Conservation (phyloP, 2,329 filamentous ascomycete genomes). For the Colletotrichum trifolii region DNA sequence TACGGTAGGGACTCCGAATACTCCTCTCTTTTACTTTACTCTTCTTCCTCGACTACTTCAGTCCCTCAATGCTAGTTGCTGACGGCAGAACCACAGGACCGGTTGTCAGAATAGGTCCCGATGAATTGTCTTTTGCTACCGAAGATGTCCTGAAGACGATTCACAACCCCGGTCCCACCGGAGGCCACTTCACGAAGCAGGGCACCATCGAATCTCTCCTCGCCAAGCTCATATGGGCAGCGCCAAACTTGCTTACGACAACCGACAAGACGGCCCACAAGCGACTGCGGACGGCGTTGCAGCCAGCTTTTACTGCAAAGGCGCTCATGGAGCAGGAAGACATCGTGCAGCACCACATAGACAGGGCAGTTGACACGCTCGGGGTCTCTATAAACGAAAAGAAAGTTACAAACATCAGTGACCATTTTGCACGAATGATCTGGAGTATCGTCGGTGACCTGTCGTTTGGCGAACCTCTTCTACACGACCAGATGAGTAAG, state of each 20-base stretch:
- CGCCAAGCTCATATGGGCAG: conserved; percentile 14
- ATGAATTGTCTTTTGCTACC: conserved; percentile 20
- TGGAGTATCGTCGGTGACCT: conserved; percentile 26
- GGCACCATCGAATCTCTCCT: conserved; percentile 14
- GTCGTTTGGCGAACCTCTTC: conserved; percentile 18
- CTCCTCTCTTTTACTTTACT: too few species aligned
- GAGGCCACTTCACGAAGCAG: conserved; percentile 23
- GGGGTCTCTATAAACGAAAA: background rate
- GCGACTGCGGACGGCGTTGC: conserved; percentile 7
- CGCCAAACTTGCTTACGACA: conserved; percentile 16
- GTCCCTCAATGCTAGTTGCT: background rate
- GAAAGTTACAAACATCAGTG: background rate
- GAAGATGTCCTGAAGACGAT: conserved; percentile 21
- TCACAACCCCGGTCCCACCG: conserved; percentile 11
- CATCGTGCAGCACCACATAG: conserved; percentile 15
- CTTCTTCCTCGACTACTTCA: background rate
- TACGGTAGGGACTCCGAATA: conserved; percentile 4
- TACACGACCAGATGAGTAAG: conserved; percentile 29
- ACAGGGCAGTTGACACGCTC: background rate
- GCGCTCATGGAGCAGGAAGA: conserved; percentile 28
- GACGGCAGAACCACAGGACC: background rate
- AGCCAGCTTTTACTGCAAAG: conserved; percentile 26
- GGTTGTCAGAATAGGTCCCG: conserved; percentile 19
- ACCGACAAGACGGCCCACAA: conserved; percentile 12
- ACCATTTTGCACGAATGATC: conserved; percentile 16